Evolutionary conservation across 2,329 filamentous ascomycete species (phyloP).

Genomic region (Xylariaceae sp.): DNA sequence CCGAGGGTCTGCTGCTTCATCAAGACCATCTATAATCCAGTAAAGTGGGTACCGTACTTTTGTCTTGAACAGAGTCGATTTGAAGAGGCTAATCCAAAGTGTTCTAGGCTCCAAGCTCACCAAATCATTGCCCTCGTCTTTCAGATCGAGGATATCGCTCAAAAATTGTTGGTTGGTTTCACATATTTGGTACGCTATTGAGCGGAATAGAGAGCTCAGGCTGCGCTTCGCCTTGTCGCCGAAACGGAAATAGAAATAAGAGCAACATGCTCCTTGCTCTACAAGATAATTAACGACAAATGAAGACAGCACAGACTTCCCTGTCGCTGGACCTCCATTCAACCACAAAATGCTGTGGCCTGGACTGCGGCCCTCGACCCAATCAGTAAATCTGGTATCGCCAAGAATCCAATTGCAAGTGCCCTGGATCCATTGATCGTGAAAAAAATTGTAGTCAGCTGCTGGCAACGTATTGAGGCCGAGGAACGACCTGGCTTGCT

Average conservation of each 20-base stretch:
- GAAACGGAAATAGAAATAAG: conserved; percentile 18
- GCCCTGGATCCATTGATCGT: conserved; percentile 14
- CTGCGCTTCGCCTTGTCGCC: conserved; percentile 13
- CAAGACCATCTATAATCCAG: conserved; percentile 38
- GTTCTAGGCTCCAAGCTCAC: conserved; percentile 21
- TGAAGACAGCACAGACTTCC: conserved; percentile 20
- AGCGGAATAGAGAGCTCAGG: conserved; percentile 25
- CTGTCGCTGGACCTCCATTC: conserved; percentile 10
- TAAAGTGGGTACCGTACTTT: conserved; percentile 26
- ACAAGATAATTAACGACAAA: conserved; percentile 18
- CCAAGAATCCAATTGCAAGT: conserved; percentile 14
- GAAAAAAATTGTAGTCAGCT: conserved; percentile 17
- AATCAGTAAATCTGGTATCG: conserved; percentile 5
- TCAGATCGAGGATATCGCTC: conserved; percentile 22
- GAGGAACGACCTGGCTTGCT: conserved; percentile 9
- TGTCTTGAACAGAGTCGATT: conserved; percentile 27
- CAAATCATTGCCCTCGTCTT: conserved; percentile 21
- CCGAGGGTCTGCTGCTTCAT: conserved; percentile 32
- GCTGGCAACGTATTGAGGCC: conserved; percentile 9
- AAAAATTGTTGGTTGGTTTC: conserved; percentile 15
- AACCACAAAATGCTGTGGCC: conserved; percentile 12
- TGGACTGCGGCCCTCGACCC: conserved; percentile 1
- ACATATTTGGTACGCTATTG: conserved; percentile 32
- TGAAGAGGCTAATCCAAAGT: conserved; percentile 34
- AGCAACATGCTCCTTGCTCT: conserved; percentile 9